Evolutionary conservation across 2,329 filamentous ascomycete genomes (phyloP), one percentile per base, ranked within the genome.

Genomic region (Chaetomiaceae sp.): DNA sequence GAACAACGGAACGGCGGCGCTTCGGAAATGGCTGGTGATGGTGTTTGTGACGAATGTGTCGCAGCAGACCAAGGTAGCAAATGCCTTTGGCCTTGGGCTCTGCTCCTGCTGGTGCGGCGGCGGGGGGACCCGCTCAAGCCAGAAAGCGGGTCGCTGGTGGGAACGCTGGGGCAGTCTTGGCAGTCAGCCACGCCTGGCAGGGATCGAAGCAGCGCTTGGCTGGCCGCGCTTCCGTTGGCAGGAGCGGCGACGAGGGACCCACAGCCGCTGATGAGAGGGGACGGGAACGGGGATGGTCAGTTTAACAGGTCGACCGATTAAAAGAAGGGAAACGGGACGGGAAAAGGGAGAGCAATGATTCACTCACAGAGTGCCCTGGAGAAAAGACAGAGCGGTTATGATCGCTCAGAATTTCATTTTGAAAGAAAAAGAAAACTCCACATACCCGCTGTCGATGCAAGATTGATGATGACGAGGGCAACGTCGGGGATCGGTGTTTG

Each of bases 31-130:
- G 27, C 38, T 17, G 25, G 43, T 49, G 22, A 40, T 51, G 46
- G 27, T 48, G 22, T 38, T n/a, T 54, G 31, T 20, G 46, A 40
- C 39, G 40, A 27, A 34, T 43, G 42, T 52, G 45, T 49, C 45
- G 49, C 45, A 49, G 45, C 45, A 40, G 33, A 37, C 9, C 44
- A 36, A 22, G 50, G 45, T 48, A 11, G 27, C 27, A 29, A 53
- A 53, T 42, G 46, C 38, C 47, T 49, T 56, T 50, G 49, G 53
- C 31, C 48, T 51, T 53, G 46, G 49, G 49, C 49, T 46, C 50
- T 37, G 27, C 15, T 47, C 34, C 27, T 31, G 27, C 27, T 31
- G 11, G 31, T 47, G 54, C 23, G 40, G 50, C 29, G 54, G 44
- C 23, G 23, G 48, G 36, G 47, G 33, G 48, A 20, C 48, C 48